Percentiles rank a stretch among this genome's conserved stretches.
Conservation (phyloP, 306 rosid genomes). For the Rosa chinensis region DNA sequence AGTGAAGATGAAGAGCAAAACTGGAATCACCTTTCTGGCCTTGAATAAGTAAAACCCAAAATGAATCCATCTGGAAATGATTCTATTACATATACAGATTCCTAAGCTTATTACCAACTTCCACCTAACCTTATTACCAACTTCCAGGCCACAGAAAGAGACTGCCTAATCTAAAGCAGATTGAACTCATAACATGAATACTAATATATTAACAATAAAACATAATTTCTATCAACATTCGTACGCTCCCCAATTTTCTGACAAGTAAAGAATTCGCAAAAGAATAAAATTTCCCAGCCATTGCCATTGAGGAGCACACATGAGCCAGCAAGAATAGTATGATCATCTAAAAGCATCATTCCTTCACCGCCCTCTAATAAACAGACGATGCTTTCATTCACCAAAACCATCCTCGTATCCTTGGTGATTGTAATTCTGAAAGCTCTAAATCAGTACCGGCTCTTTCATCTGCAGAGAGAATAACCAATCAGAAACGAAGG, state of each 20-base stretch:
- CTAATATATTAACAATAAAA: slow-evolving; percentile 26
- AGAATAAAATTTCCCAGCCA: slow-evolving; percentile 46
- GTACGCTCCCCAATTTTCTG: slow-evolving; percentile 39
- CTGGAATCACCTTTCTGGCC: slow-evolving; percentile 19
- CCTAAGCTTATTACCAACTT: slow-evolving; percentile 19
- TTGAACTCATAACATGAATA: slow-evolving; percentile 11
- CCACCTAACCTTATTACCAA: slow-evolving; percentile 14
- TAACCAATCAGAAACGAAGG: not conserved
- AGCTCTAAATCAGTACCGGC: not conserved
- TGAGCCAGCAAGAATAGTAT: not conserved
- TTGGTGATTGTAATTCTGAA: not conserved
- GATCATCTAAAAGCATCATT: not conserved
- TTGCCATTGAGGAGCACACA: slow-evolving; percentile 21
- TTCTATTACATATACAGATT: slow-evolving; percentile 16
- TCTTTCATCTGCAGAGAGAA: slow-evolving; percentile 14
- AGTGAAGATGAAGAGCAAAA: not conserved
- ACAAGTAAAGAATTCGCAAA: slow-evolving; percentile 40
- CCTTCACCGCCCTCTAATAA: not conserved
- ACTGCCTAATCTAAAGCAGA: slow-evolving; percentile 17
- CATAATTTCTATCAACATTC: slow-evolving; percentile 24
- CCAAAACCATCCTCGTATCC: slow-evolving; percentile 1
- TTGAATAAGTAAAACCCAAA: not conserved
- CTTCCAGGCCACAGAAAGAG: slow-evolving; percentile 16
- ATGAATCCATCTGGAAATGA: not conserved
- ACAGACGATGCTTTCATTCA: not conserved